phyloP scores from a whole-genome alignment of 2,329 filamentous ascomycete genomes.

The Cryphonectria naterciae region DNA sequence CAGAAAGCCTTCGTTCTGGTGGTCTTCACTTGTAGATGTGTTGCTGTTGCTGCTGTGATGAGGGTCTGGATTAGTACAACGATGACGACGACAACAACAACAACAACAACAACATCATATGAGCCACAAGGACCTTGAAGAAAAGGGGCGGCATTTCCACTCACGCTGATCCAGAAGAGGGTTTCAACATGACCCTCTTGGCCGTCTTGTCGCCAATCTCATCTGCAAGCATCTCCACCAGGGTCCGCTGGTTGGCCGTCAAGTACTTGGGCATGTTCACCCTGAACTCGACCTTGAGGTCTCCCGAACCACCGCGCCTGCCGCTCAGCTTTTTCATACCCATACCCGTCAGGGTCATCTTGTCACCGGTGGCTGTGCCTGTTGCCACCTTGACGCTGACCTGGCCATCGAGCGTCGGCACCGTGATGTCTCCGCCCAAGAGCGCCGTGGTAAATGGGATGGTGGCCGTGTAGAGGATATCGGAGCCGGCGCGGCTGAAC shows the following conservation, averaged over 20 bases:
- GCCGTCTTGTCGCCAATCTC: conserved; percentile 94
- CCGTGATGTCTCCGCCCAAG: conserved; percentile 84
- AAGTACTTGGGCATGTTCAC: conserved; percentile 95
- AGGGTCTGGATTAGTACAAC: background rate
- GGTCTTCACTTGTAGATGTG: conserved; percentile 43
- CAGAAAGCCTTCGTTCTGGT: conserved; percentile 86
- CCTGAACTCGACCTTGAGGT: conserved; percentile 92
- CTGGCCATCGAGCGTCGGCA: conserved; percentile 88
- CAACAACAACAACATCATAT: conserved; percentile 1
- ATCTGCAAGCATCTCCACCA: conserved; percentile 94
- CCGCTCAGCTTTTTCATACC: conserved; percentile 86
- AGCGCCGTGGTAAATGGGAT: conserved; percentile 92
- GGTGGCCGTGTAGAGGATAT: conserved; percentile 89
- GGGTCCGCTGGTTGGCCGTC: conserved; percentile 85
- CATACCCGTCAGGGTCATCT: conserved; percentile 84
- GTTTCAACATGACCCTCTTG: conserved; percentile 75
- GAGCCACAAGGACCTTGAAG: background rate
- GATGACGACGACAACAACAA: background rate
- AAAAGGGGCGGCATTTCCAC: conserved; percentile 33
- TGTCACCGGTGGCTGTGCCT: conserved; percentile 90
- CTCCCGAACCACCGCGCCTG: conserved; percentile 71
- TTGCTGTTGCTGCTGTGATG: conserved; percentile 6
- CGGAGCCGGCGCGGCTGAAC: conserved; percentile 84
- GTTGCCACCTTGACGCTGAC: conserved; percentile 90
- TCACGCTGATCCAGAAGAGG: conserved; percentile 44